Base-by-base conservation (phyloP, 1,284 basidiomycete genomes). In the Marasmius oreades region DNA sequence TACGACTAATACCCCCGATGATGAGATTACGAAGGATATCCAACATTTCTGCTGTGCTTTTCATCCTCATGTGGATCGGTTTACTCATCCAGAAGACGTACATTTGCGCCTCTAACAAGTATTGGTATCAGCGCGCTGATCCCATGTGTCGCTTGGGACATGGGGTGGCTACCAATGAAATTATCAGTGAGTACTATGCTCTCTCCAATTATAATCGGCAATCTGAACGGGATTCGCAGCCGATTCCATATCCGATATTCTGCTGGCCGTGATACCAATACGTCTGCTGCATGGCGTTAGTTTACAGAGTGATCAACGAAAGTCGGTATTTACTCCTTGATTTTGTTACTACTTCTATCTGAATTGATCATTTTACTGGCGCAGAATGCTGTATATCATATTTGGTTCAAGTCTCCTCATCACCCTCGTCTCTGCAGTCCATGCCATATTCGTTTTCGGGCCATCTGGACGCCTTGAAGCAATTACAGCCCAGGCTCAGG, bases 61-160 rank as follows among this genome's bases (percentile, higher is more conserved):
- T 70, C 53, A 55, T 62, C 10, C 34, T 61, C 8, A 66, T 68
- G 64, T 70, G 67, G 68, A 45, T 55, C 11, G 58, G 57, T 44
- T 55, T 65, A 55, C 42, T 70, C 20, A 59, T 62, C 4, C 59
- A 63, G 51, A 70, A 70, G 54, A 46, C 62, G 5, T 57, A 58
- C 26, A 52, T 66, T 10, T 70, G 68, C 57, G 63, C 64, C 46
- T 56, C 55, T 24, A 46, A 67, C 47, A 36, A 52, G 8, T 56
- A 52, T 12, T 70, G 69, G 69, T 64, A 69, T 51, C 26, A 50
- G 4, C 12, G 51, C 2, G 31, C 55, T 22, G 54, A 54, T 11
- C 63, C 62, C n/a, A 66, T 67, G 44, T 70, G 69, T 48, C 63
- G 63, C 23, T 59, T 69, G 20, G 66, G 66, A n/a, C 51, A 60